Evolutionary conservation across 2,329 filamentous ascomycete genomes (phyloP), one percentile per base, ranked within the genome.

Genomic region (Basipetospora chlamydospora): DNA sequence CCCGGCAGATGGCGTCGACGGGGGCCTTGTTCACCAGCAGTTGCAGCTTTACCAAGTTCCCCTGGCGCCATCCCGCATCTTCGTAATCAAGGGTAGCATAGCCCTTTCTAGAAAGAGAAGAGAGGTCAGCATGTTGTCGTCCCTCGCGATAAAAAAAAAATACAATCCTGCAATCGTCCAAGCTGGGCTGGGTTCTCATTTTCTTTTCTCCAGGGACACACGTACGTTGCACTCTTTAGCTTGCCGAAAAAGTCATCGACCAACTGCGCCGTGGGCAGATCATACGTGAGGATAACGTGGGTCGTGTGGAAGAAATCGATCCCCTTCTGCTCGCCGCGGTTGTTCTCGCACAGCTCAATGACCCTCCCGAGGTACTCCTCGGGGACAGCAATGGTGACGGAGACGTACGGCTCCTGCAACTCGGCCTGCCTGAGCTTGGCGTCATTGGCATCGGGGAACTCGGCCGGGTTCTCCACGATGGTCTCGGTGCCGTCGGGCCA

Each of bases 221-320:
- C 57, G 41, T 51, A 64, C 37, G 87, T 95, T 0, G 76, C 72
- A 26, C 86, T 84, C 56, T 98, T 98, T 37, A 98, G 67, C 57
- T 93, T 95, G 36, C 90, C 90, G 54, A 98, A 98, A 52, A 98
- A 80, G 57, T 98, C 90, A 47, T 96, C 90, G 1, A 98, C 90
- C 4, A 98, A 66, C 37, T 94, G 84, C 2, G 86, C 77, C 1
- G 94, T 69, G 0, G 90, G 90, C 2, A 98, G 60, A 36, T 87
- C 75, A 54, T 98, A 98, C 49, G 88, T 88, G 23, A 98, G 63
- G 43, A 98, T 96, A 40, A 96, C 88, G 56, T 98, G 90, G 0
- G 79, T 84, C 2, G 81, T 67, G 10, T 86, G 86, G 59, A 96
- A 95, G 61, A 93, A 96, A 44, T 85, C 84, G 25, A 98, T 63